Base-by-base conservation (phyloP, 192 early-diverging fungal species). In the Podila minutissima region DNA sequence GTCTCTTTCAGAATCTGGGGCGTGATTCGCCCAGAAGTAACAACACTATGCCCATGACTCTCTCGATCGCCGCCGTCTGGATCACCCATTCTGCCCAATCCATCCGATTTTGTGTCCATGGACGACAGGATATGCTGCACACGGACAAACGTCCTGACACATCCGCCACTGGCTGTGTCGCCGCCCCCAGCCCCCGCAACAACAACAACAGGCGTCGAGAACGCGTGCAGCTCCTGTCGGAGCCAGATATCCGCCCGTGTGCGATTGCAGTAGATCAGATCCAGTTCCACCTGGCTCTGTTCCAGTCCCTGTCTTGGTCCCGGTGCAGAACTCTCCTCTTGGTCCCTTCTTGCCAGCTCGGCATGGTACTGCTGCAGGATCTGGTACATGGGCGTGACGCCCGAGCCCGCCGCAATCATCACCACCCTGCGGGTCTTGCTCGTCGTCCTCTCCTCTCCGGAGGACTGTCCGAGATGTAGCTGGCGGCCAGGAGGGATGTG, bases 321-420 rank as follows among this genome's bases (percentile, higher is more conserved):
- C 3, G 29, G 29, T 3, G 29, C 29, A 29, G 29, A 29, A 29
- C 1, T 11, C 24, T 29, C 28, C 41, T 28, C 3, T 26, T 17
- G 46, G 19, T 63, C 7, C 6, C 46, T 33, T 0, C 66, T n/a
- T 4, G 66, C 59, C 29, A 29, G 64, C 15, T 63, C 26, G 19
- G 24, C 32, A 28, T 71, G 69, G 15, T 71, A 8, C 4, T 57
- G 46, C 26, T 50, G 65, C 2, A 79, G 24, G 15, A 79, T n/a
- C 32, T 79, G 75, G 55, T 79, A 79, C 75, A 79, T 79, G 35
- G 75, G 75, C 2, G 75, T 79, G 57, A 79, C 72, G 49, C 75
- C 75, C 0, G 75, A 79, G 22, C 75, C 75, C 0, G 75, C 75
- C 1, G 75, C 75, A 37, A 79, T 79, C 75, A 79, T 72, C 28